phyloP scores from a whole-genome alignment of 2,329 filamentous ascomycete genomes.

The Myriosclerotinia curreyana region DNA sequence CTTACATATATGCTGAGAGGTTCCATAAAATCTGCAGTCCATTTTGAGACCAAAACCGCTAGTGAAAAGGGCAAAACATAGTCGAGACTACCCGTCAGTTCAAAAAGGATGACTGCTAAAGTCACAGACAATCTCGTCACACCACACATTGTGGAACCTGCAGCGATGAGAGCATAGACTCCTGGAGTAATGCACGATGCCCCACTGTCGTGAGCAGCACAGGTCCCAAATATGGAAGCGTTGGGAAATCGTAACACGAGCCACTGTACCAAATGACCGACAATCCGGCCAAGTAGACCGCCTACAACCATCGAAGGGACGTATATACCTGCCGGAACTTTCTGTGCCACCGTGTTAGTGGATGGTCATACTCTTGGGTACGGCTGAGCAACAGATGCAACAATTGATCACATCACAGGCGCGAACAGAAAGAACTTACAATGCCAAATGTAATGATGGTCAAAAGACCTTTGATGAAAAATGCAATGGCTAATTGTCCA shows the following conservation, averaged over 20 bases:
- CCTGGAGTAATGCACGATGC: slow-evolving; percentile 90
- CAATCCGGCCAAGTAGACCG: slow-evolving; percentile 81
- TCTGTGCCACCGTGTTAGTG: slow-evolving; percentile 45
- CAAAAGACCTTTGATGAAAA: slow-evolving; percentile 84
- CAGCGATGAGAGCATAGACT: slow-evolving; percentile 93
- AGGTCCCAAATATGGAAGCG: slow-evolving; percentile 71
- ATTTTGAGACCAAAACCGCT: slow-evolving; percentile 91
- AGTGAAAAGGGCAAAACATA: slow-evolving; percentile 94
- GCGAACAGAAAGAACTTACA: slow-evolving; percentile 43
- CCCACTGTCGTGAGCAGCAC: slow-evolving; percentile 62
- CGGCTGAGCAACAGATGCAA: background rate
- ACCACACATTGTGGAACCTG: slow-evolving; percentile 96
- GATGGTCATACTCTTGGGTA: background rate
- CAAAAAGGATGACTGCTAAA: slow-evolving; percentile 90
- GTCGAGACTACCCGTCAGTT: slow-evolving; percentile 89
- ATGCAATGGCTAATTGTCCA: slow-evolving; percentile 67
- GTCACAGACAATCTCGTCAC: slow-evolving; percentile 93
- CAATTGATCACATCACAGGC: background rate
- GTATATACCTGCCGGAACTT: slow-evolving; percentile 95
- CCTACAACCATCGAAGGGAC: slow-evolving; percentile 99
- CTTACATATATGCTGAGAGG: slow-evolving; percentile 86
- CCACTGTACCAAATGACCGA: slow-evolving; percentile 84
- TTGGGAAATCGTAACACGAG: slow-evolving; percentile 70
- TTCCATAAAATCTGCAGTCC: slow-evolving; percentile 94
- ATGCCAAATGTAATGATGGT: slow-evolving; percentile 93